These are phyloP conservation scores for Arctostaphylos glauca DNA, from an alignment of 148 eudicot species.

Conservation along the genomic window DNA sequence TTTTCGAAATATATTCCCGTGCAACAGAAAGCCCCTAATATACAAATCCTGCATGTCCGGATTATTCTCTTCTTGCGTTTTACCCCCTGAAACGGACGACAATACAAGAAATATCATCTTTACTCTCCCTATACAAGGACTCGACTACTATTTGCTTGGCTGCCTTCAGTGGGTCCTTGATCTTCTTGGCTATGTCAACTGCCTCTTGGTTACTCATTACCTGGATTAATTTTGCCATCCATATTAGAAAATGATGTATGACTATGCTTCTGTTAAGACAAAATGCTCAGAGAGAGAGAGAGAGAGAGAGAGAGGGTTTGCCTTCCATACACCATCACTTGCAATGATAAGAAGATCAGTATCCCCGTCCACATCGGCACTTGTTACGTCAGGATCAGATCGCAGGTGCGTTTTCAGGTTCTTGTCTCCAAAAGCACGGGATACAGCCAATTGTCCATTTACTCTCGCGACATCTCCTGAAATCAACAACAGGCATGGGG, in stretches of 20 bases:
- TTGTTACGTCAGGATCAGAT: slow-evolving; percentile 59
- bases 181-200: slow-evolving; percentile 53
- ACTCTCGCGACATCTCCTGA: slow-evolving; percentile 78
- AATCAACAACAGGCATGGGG: neutral
- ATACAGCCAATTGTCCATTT: slow-evolving; percentile 71
- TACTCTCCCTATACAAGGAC: slow-evolving; percentile 62
- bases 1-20: neutral
- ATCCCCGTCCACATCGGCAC: slow-evolving; percentile 38
- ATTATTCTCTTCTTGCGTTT: slow-evolving; percentile 1
- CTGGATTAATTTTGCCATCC: slow-evolving; percentile 24
- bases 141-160: slow-evolving; percentile 56
- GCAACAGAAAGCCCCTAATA: slow-evolving; percentile 28
- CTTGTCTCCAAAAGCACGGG: slow-evolving; percentile 77
- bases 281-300: neutral
- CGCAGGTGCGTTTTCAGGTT: slow-evolving; percentile 65
- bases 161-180: slow-evolving; percentile 52
- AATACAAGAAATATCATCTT: slow-evolving; percentile 67
- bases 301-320: slow-evolving; percentile 19
- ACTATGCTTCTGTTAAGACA: neutral
- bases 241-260: neutral
- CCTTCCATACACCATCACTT: slow-evolving; percentile 80
- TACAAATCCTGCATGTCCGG: slow-evolving; percentile 34
- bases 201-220: slow-evolving; percentile 73
- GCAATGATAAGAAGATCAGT: slow-evolving; percentile 66
- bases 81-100: slow-evolving; percentile 50